Evolutionary conservation across 1,284 basidiomycete genomes (phyloP), one percentile per base, ranked within the genome.

Genomic region (Cutaneotrichosporon sp.): DNA sequence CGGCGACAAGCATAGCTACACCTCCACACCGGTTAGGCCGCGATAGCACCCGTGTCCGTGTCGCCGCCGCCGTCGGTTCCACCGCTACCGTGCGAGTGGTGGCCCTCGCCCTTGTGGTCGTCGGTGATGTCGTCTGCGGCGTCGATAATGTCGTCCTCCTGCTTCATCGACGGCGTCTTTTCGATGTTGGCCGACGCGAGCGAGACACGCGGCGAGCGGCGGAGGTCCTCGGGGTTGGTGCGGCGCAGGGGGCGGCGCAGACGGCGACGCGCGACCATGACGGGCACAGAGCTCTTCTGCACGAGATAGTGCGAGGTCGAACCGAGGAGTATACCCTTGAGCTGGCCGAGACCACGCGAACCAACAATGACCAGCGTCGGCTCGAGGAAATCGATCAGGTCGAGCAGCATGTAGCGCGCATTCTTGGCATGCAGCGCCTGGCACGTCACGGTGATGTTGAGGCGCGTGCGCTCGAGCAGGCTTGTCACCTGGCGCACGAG

Each of bases 341-440:
- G 74, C 64, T 90, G 87, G 21, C 88, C 84, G 26, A 96, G 67
- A 55, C 94, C 94, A 54, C 94, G 85, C 17, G 90, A 94, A 5
- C 94, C 94, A 9, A 97, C 92, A 50, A 98, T 93, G 23, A 94
- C 80, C 85, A 97, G 90, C 3, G 85, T 86, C 1, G 94, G 94
- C 58, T 92, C 86, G 48, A 87, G 80, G 68, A 89, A 85, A 70
- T 97, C 94, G 39, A 97, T 86, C 53, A 97, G 82, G 69, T 94
- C 89, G 22, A 97, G 78, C 12, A 97, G 77, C 87, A 97, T 96
- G 71, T 96, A 90, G 22, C 91, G 78, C 8, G 87, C 81, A 68
- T 96, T 94, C 79, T 93, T 96, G 21, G 90, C 89, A 65, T 97
- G 93, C 81, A 94, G 86, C 18, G 93, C 91, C 76, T 97, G 92